These are phyloP conservation scores for Bipolaris bicolor DNA, from an alignment of 2,329 filamentous ascomycete genomes.

Conservation along the genomic window DNA sequence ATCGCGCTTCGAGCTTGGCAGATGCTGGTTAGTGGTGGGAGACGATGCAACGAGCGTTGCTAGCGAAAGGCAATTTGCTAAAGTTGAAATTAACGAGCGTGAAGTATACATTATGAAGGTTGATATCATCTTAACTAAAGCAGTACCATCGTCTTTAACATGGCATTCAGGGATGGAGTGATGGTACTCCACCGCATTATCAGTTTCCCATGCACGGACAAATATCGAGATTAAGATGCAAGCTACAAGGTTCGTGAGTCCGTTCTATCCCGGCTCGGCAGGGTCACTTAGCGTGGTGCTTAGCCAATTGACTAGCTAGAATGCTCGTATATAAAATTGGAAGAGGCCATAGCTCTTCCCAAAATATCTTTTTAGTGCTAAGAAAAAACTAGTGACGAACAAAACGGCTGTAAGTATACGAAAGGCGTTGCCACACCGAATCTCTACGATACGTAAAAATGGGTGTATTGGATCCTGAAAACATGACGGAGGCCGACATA, in stretches of 20 bases:
- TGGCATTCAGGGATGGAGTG: not conserved
- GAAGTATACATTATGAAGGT: constrained; percentile 15
- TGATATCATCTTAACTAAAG: not conserved
- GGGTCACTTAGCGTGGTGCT: not conserved
- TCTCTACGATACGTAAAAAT: too few species aligned
- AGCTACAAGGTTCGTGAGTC: too few species aligned
- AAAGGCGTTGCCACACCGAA: not conserved
- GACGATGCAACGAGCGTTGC: constrained; percentile 13
- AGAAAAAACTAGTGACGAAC: not conserved
- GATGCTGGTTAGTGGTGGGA: constrained; percentile 6
- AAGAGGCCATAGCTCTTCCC: not conserved
- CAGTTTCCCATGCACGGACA: not conserved
- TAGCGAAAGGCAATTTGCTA: constrained; percentile 12
- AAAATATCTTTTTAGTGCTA: not conserved
- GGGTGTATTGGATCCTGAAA: not conserved
- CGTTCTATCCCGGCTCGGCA: not conserved
- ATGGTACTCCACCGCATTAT: not conserved
- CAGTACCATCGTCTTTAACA: not conserved
- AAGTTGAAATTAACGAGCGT: constrained; percentile 8
- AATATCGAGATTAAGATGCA: too few species aligned
- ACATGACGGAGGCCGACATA: not conserved
- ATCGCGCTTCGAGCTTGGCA: constrained; percentile 15
- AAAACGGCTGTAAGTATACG: not conserved
- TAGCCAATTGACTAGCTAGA: not conserved
- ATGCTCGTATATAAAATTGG: not conserved